Evolutionary conservation across 306 rosid species (phyloP).

Genomic region (Rubus parviflorus): DNA sequence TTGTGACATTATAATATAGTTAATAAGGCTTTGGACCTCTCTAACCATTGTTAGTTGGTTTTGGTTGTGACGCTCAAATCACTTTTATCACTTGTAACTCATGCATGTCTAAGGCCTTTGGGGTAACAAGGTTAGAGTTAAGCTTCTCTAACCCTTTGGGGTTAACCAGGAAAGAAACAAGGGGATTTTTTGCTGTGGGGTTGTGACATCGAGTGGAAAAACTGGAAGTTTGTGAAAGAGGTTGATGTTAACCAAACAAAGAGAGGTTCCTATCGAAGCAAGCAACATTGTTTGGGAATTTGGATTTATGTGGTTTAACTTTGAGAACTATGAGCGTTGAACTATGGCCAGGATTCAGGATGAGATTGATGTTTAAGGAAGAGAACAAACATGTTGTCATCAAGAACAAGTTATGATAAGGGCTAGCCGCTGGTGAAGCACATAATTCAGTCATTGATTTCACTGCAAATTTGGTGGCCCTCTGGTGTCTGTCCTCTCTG

Average conservation of each 20-base stretch:
- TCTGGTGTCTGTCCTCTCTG: conserved; percentile 1
- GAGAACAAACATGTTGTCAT: background rate
- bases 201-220: conserved; percentile 8
- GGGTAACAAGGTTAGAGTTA: background rate
- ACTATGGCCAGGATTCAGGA: background rate
- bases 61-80: no score
- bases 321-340: conserved; percentile 1
- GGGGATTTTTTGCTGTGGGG: background rate
- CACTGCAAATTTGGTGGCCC: background rate
- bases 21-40: no score
- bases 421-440: background rate
- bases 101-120: background rate
- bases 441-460: background rate
- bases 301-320: conserved; percentile 7
- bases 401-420: background rate
- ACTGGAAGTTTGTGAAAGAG: background rate
- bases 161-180: background rate
- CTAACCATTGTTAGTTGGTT: no score
- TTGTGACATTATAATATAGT: no score
- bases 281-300: conserved; percentile 18
- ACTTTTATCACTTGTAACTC: background rate
- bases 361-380: background rate
- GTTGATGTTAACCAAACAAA: conserved; percentile 18
- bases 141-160: background rate
- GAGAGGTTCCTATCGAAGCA: conserved; percentile 2